A percentile compares a stretch with the other conserved stretches of the same genome.
Conservation (phyloP, 148 eudicot genomes). For the Fagopyrum esculentum region DNA sequence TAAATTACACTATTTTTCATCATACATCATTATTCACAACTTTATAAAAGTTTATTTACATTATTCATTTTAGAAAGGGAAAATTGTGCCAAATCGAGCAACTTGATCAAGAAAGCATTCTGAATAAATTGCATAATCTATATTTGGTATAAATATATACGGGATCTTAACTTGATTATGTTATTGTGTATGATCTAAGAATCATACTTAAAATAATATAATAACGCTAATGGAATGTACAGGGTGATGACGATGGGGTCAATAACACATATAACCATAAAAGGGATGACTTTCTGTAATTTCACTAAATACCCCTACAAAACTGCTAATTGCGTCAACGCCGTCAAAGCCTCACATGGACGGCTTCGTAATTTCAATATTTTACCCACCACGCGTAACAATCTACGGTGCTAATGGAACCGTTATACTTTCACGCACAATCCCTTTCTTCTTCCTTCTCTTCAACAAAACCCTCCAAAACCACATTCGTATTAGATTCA, state of each 20-base stretch:
- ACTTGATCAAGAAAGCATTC: too few relatives aligned
- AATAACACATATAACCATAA: background rate
- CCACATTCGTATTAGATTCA: background rate
- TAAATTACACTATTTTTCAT: too few relatives aligned
- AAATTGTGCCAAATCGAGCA: too few relatives aligned
- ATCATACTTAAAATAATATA: too few relatives aligned
- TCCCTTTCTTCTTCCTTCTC: background rate
- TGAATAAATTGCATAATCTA: too few relatives aligned
- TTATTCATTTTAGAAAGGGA: too few relatives aligned
- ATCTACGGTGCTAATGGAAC: background rate
- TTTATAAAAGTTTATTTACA: too few relatives aligned
- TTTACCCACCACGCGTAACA: constrained; percentile 4
- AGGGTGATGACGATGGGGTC: background rate
- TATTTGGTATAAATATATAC: too few relatives aligned
- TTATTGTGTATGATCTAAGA: too few relatives aligned
- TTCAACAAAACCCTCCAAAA: background rate
- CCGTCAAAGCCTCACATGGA: background rate
- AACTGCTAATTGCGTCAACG: background rate
- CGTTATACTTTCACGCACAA: background rate
- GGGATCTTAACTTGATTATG: too few relatives aligned
- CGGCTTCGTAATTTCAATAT: background rate
- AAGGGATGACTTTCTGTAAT: background rate
- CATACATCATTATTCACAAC: too few relatives aligned
- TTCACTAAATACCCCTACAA: background rate
- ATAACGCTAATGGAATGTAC: background rate